phyloP scores from a whole-genome alignment of 805 yeast genomes.

The Lipomyces orientalis region DNA sequence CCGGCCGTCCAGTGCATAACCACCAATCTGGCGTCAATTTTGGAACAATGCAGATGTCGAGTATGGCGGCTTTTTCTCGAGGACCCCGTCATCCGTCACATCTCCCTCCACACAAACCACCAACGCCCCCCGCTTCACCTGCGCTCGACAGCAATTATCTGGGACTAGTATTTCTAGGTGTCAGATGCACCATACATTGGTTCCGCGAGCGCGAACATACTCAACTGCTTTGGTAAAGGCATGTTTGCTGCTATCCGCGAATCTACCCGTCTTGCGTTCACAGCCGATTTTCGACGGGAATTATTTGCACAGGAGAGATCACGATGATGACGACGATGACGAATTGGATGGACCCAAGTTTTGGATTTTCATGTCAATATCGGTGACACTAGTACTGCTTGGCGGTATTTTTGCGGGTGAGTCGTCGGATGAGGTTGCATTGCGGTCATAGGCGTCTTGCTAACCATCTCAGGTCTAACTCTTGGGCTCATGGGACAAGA shows the following conservation, averaged over 20 bases:
- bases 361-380: conserved; percentile 49
- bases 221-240: conserved; percentile 27
- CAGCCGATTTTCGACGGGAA: not conserved
- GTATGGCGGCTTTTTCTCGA: not conserved
- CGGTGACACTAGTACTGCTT: conserved; percentile 66
- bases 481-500: conserved; percentile 97
- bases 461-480: conserved; percentile 56
- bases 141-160: not conserved
- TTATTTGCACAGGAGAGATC: conserved; percentile 1
- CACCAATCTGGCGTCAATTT: not conserved
- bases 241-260: conserved; percentile 30
- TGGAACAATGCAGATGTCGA: not conserved
- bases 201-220: conserved; percentile 22
- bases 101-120: not conserved
- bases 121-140: not conserved
- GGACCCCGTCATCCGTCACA: not conserved
- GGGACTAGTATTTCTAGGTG: not conserved
- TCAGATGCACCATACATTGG: conserved; percentile 28
- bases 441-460: not conserved
- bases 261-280: conserved; percentile 12
- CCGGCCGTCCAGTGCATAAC: not conserved
- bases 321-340: conserved; percentile 28
- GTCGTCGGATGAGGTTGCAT: conserved; percentile 5
- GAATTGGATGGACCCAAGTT: conserved; percentile 37
- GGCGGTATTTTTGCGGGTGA: conserved; percentile 91